Evolutionary conservation across 1,284 basidiomycete genomes (phyloP).

Genomic region (Microbotryum silenes-acaulis): DNA sequence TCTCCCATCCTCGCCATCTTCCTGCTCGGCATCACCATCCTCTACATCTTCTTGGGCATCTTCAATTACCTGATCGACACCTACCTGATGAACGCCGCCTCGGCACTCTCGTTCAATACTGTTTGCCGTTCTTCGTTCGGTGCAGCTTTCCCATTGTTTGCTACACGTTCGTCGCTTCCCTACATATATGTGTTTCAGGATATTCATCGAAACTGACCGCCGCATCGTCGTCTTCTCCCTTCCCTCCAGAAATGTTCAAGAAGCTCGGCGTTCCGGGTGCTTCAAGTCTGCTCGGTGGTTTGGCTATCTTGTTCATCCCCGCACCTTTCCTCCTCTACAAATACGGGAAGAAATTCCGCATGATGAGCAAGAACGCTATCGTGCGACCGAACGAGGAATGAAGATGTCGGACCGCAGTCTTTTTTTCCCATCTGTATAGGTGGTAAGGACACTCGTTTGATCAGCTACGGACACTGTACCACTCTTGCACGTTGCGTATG

Average conservation of each 20-base stretch:
- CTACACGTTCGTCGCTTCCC: slow-evolving; percentile 13
- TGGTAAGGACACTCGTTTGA: neutral
- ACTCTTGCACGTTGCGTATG: too few species aligned
- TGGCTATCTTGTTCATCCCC: slow-evolving; percentile 41
- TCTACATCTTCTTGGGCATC: slow-evolving; percentile 38
- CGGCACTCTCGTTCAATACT: slow-evolving; percentile 47
- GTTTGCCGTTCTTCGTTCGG: slow-evolving; percentile 47
- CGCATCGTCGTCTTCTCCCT: neutral
- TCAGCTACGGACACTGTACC: too few species aligned
- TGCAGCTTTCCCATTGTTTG: slow-evolving; percentile 47
- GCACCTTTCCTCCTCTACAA: slow-evolving; percentile 44
- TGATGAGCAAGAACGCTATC: slow-evolving; percentile 40
- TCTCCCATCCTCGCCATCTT: slow-evolving; percentile 23
- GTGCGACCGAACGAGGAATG: slow-evolving; percentile 6
- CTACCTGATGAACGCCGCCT: slow-evolving; percentile 42
- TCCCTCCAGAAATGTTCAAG: slow-evolving; percentile 44
- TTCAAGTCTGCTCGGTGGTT: slow-evolving; percentile 41
- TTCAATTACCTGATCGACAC: slow-evolving; percentile 27
- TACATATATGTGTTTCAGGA: too few species aligned
- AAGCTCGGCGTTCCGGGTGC: slow-evolving; percentile 46
- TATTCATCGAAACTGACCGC: neutral
- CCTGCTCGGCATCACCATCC: slow-evolving; percentile 17
- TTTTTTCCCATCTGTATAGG: neutral
- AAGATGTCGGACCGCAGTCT: too few species aligned
- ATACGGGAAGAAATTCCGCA: slow-evolving; percentile 45